phyloP scores from a whole-genome alignment of 140 eudicot species.

The Anethum foeniculum region DNA sequence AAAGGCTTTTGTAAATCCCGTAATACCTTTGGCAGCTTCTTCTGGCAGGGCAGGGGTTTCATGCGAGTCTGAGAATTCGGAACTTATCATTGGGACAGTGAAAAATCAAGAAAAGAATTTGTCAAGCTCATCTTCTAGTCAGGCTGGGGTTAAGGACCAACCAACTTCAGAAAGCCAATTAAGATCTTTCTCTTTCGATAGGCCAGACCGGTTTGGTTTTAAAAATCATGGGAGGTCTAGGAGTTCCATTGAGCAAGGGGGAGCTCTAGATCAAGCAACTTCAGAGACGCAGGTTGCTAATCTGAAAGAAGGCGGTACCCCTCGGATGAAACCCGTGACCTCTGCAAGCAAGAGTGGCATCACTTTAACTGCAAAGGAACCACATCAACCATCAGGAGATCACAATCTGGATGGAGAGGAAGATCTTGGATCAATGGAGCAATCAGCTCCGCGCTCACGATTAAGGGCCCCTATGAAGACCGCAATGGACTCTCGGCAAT shows the following conservation, averaged over 20 bases:
- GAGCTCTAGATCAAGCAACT: slow-evolving; percentile 18
- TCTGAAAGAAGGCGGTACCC: slow-evolving; percentile 16
- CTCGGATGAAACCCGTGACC: slow-evolving; percentile 9
- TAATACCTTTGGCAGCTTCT: slow-evolving; percentile 18
- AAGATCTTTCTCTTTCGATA: slow-evolving; percentile 26
- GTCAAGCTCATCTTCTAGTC: slow-evolving; percentile 36
- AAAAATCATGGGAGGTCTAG: slow-evolving; percentile 20
- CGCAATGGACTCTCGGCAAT: slow-evolving; percentile 19
- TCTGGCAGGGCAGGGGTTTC: slow-evolving; percentile 32
- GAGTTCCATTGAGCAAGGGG: slow-evolving; percentile 15
- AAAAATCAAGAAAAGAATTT: slow-evolving; percentile 29
- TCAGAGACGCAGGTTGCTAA: slow-evolving; percentile 16
- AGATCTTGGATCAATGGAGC: slow-evolving; percentile 23
- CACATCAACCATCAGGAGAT: slow-evolving; percentile 17
- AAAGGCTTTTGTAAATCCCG: slow-evolving; percentile 23
- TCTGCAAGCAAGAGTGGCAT: slow-evolving; percentile 8
- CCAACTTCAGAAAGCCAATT: slow-evolving; percentile 30
- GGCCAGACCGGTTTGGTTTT: slow-evolving; percentile 16
- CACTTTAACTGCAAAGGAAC: slow-evolving; percentile 11
- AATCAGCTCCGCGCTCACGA: slow-evolving; percentile 21
- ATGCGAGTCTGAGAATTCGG: slow-evolving; percentile 30
- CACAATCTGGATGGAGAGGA: slow-evolving; percentile 21
- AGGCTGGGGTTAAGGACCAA: slow-evolving; percentile 29
- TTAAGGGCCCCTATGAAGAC: slow-evolving; percentile 31
- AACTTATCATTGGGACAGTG: slow-evolving; percentile 18